phyloP scores from a whole-genome alignment of 176 grass and related monocot species.

The Calamus simplicifolius region DNA sequence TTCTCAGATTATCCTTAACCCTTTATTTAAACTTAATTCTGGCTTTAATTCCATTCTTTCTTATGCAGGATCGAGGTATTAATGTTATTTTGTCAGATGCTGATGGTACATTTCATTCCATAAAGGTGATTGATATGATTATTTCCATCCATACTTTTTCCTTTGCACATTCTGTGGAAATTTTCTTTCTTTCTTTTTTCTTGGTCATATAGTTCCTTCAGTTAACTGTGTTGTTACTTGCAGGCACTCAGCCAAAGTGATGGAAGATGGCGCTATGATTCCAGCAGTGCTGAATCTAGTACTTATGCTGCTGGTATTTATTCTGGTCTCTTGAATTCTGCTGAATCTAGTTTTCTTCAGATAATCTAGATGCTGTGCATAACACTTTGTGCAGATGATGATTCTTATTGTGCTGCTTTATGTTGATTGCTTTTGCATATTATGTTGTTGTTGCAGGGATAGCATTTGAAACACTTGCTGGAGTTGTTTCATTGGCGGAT shows the following conservation, averaged over 20 bases:
- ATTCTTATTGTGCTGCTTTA: not conserved
- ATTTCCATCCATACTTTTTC: constrained; percentile 3
- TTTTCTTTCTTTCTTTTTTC: no score
- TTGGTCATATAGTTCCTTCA: no score
- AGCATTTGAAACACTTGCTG: constrained; percentile 73
- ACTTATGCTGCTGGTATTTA: constrained; percentile 79
- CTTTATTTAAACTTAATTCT: no score
- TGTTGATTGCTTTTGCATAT: not conserved
- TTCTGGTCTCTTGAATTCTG: constrained; percentile 5
- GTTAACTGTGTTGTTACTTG: constrained; percentile 1
- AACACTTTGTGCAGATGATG: no score
- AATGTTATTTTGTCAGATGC: constrained; percentile 44
- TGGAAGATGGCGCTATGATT: constrained; percentile 86
- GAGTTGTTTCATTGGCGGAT: constrained; percentile 67
- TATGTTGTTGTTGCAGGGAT: constrained; percentile 48
- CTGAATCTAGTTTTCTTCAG: no score
- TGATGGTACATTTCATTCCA: constrained; percentile 73
- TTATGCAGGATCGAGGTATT: constrained; percentile 60
- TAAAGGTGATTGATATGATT: constrained; percentile 48
- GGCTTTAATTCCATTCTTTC: no score
- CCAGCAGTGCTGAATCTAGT: constrained; percentile 84
- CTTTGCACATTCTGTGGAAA: not conserved
- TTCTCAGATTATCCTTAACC: no score
- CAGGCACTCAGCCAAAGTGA: constrained; percentile 94
- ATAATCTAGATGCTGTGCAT: no score